Conservation (phyloP, 257 asterid genomes). For the Plectranthus barbatus region DNA sequence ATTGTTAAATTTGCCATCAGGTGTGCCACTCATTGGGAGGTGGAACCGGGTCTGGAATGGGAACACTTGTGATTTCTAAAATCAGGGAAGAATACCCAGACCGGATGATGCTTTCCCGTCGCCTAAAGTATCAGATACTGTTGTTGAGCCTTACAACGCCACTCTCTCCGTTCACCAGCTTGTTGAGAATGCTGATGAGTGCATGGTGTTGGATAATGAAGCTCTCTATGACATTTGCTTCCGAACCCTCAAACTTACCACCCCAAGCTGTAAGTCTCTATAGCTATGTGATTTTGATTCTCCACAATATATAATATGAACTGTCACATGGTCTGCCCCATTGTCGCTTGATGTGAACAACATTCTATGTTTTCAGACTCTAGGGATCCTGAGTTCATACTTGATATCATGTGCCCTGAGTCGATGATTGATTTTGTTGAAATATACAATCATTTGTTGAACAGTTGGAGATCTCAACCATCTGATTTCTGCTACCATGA, state of each 20-base stretch:
- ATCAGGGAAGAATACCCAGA: too few species aligned
- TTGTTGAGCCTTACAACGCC: conserved; percentile 42
- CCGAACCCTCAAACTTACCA: conserved; percentile 47
- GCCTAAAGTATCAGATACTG: conserved; percentile 43
- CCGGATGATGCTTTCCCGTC: conserved; percentile 46
- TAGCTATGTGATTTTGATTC: too few species aligned
- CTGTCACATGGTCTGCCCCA: not conserved
- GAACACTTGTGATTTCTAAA: too few species aligned
- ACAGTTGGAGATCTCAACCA: conserved; percentile 47
- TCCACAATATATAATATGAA: too few species aligned
- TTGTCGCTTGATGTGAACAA: not conserved
- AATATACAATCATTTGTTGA: not conserved
- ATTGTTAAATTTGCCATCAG: conserved; percentile 8
- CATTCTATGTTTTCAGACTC: conserved; percentile 12
- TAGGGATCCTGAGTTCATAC: not conserved
- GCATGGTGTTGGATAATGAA: too few species aligned
- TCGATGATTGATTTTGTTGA: not conserved
- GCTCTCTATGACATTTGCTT: conserved; percentile 46
- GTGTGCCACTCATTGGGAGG: conserved; percentile 44
- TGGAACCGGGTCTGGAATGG: too few species aligned
- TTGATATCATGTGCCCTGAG: not conserved
- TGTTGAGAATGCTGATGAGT: too few species aligned
- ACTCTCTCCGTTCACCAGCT: too few species aligned
- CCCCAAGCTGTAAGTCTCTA: too few species aligned
- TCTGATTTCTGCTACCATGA: too few species aligned